These are phyloP conservation scores for Clonostachys solani DNA, from an alignment of 2,329 filamentous ascomycete species.

Conservation along the genomic window DNA sequence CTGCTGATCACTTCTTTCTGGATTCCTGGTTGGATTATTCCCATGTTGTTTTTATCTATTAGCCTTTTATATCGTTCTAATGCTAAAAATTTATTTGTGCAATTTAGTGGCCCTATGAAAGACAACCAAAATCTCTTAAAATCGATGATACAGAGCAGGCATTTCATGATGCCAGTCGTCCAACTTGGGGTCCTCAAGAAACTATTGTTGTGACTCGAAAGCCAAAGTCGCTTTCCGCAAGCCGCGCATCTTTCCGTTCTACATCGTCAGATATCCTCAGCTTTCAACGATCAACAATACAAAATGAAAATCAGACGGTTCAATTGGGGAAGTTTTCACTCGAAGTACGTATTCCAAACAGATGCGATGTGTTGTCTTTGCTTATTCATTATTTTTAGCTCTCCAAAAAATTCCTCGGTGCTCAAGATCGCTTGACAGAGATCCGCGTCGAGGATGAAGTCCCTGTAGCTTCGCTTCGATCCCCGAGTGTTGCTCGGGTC, in stretches of 20 bases:
- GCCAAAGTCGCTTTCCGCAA: conserved; percentile 23
- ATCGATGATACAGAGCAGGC: conserved; percentile 60
- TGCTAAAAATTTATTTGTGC: conserved; percentile 39
- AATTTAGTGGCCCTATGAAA: conserved; percentile 80
- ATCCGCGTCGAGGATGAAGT: conserved; percentile 51
- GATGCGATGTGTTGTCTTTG: too few species aligned
- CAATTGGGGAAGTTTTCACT: conserved; percentile 60
- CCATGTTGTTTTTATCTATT: conserved; percentile 21
- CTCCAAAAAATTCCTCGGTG: conserved; percentile 46
- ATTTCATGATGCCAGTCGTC: conserved; percentile 72
- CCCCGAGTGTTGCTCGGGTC: conserved; percentile 24
- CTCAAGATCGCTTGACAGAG: conserved; percentile 51
- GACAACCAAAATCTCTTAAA: conserved; percentile 66
- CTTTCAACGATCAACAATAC: conserved; percentile 40
- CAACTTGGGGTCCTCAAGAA: conserved; percentile 73
- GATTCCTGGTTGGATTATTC: neutral
- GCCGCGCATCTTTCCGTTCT: too few species aligned
- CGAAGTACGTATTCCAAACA: conserved; percentile 30
- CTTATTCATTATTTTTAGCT: conserved; percentile 29
- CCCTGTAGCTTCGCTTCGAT: conserved; percentile 51
- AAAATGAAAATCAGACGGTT: conserved; percentile 61
- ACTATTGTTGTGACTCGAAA: conserved; percentile 57
- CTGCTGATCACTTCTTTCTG: conserved; percentile 18
- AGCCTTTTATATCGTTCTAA: conserved; percentile 20
- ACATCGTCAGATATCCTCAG: conserved; percentile 19